Evolutionary conservation across 768 basidiomycete genomes (phyloP).

Genomic region (Gyrodon lividus): DNA sequence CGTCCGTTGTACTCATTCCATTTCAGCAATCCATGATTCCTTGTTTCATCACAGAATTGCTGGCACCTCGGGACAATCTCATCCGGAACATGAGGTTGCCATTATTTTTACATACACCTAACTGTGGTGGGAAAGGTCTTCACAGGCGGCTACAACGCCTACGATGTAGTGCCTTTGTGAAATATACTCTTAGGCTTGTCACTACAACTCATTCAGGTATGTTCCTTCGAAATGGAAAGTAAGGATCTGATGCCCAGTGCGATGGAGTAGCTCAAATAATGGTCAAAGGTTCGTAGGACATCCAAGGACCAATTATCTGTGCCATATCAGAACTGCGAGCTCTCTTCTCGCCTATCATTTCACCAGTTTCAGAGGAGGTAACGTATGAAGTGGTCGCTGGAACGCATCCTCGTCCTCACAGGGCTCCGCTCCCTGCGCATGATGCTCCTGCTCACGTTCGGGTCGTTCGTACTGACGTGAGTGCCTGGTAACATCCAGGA

Average conservation of each 20-base stretch:
- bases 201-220: no score
- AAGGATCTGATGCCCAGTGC: no score
- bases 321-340: neutral
- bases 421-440: neutral
- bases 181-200: no score
- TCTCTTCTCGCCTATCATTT: neutral
- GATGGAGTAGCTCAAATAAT: no score
- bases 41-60: neutral
- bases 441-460: neutral
- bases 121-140: no score
- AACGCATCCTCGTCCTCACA: neutral
- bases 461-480: conserved; percentile 2
- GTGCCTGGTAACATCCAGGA: neutral
- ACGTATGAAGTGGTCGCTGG: neutral
- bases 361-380: neutral
- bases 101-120: no score
- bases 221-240: no score
- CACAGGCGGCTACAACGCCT: no score
- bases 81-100: neutral
- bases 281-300: no score
- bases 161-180: no score
- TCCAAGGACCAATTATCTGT: no score
- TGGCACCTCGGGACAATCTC: neutral
- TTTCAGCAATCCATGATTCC: neutral
- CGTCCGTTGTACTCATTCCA: conserved; percentile 17